These are phyloP conservation scores for Emergomyces orientalis DNA, from an alignment of 2,329 filamentous ascomycete genomes.

Conservation along the genomic window DNA sequence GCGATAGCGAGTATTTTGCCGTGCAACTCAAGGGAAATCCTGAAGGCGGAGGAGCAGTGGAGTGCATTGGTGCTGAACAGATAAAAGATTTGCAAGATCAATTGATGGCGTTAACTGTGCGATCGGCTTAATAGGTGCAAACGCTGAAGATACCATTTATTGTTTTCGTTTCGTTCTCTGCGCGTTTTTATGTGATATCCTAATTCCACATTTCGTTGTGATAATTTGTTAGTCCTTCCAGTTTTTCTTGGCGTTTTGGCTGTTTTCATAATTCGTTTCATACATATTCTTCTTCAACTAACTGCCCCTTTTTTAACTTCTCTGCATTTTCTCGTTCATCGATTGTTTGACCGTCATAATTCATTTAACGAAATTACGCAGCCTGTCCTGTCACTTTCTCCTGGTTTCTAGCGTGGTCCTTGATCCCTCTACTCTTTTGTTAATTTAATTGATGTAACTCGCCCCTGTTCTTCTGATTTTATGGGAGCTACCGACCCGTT, in stretches of 20 bases:
- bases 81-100: conserved; percentile 12
- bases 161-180: neutral
- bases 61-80: conserved; percentile 12
- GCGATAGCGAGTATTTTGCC: conserved; percentile 37
- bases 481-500: neutral
- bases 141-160: neutral
- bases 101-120: conserved; percentile 11
- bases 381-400: conserved; percentile 7
- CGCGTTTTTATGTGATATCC: neutral
- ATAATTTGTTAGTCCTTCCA: neutral
- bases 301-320: neutral
- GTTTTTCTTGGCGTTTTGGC: conserved; percentile 3
- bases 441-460: neutral
- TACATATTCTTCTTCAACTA: neutral
- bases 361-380: conserved; percentile 6
- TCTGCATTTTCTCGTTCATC: neutral
- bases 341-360: neutral
- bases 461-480: neutral
- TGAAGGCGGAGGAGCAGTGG: conserved; percentile 12
- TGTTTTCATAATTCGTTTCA: neutral
- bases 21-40: conserved; percentile 24
- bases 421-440: neutral
- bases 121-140: neutral
- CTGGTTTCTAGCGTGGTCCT: neutral
- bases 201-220: neutral